A percentile compares a stretch with the other conserved stretches of the same genome.
phyloP scores from a whole-genome alignment of 1,139 yeast genomes.

The Candida tetrigidarum region DNA sequence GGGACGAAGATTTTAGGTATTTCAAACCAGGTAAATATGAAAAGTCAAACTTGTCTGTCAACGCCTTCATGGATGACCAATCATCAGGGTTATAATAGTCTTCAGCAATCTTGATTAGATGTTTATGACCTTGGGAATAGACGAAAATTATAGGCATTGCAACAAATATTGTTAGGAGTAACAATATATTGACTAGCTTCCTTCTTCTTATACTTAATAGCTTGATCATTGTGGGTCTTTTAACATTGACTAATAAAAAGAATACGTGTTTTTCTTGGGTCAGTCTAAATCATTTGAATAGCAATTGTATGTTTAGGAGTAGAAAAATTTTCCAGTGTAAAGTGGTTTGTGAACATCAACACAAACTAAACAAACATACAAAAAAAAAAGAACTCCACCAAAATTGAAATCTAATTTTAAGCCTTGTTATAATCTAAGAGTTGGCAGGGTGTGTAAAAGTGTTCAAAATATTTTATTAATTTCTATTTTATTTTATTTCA shows the following conservation, averaged over 20 bases:
- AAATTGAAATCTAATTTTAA: too few relatives aligned
- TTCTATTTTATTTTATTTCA: too few relatives aligned
- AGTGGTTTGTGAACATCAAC: too few relatives aligned
- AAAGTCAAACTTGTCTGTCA: constrained; percentile 16
- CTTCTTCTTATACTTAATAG: constrained; percentile 12
- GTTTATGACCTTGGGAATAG: constrained; percentile 1
- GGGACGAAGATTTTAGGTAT: constrained; percentile 9
- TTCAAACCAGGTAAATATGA: constrained; percentile 12
- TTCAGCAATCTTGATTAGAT: constrained; percentile 7
- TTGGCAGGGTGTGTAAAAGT: too few relatives aligned
- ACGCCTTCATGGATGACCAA: constrained; percentile 13
- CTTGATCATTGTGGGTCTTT: background rate
- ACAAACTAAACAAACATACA: too few relatives aligned
- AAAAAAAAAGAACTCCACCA: too few relatives aligned
- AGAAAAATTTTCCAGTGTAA: background rate
- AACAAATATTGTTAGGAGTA: constrained; percentile 1
- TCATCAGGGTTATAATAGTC: constrained; percentile 11
- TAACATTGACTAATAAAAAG: background rate
- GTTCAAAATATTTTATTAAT: too few relatives aligned
- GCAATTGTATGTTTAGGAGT: background rate
- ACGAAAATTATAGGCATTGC: background rate
- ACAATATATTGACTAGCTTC: constrained; percentile 10
- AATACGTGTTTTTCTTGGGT: too few relatives aligned
- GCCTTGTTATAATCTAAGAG: too few relatives aligned
- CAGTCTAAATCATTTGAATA: background rate